Evolutionary conservation across 2,329 filamentous ascomycete species (phyloP).

Genomic region (Fusarium incarnatum): DNA sequence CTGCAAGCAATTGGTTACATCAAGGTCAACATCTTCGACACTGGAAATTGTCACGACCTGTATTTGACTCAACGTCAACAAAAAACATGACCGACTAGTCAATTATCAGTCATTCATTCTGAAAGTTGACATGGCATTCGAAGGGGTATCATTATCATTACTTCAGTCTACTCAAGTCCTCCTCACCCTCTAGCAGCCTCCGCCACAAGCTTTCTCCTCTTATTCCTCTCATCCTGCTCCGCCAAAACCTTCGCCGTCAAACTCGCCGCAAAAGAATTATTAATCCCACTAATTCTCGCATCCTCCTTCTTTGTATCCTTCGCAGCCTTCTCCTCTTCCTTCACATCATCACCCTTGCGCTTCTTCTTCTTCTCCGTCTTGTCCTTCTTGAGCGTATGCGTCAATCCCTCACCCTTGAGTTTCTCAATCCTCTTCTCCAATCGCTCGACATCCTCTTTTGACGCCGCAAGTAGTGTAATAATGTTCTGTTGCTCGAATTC

Average conservation of each 20-base stretch:
- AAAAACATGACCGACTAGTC: rapidly evolving
- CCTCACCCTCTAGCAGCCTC: conserved; percentile 35
- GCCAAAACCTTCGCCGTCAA: conserved; percentile 87
- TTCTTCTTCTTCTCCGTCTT: conserved; percentile 75
- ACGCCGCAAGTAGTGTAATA: conserved; percentile 82
- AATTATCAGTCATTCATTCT: rapidly evolving
- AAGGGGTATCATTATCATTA: conserved; percentile 42
- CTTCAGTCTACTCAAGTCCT: not conserved
- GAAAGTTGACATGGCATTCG: not conserved
- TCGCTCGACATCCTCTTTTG: conserved; percentile 75
- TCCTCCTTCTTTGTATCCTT: conserved; percentile 44
- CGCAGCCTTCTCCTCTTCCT: conserved; percentile 63
- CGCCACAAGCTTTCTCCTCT: conserved; percentile 74
- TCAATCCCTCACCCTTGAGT: conserved; percentile 77
- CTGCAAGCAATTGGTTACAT: no score
- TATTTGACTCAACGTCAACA: no score
- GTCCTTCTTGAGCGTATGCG: conserved; percentile 90
- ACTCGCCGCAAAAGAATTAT: conserved; percentile 86
- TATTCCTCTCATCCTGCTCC: conserved; percentile 86
- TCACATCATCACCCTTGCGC: conserved; percentile 63
- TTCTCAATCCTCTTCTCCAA: conserved; percentile 74
- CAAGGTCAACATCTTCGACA: no score
- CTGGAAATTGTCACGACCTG: no score
- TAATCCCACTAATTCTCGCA: conserved; percentile 72
- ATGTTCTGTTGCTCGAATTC: conserved; percentile 79